Percentiles rank a stretch among this genome's conserved stretches.
These are phyloP conservation scores for Intubia oerlemansii DNA, from an alignment of 2,329 filamentous ascomycete species.

Conservation along the genomic window DNA sequence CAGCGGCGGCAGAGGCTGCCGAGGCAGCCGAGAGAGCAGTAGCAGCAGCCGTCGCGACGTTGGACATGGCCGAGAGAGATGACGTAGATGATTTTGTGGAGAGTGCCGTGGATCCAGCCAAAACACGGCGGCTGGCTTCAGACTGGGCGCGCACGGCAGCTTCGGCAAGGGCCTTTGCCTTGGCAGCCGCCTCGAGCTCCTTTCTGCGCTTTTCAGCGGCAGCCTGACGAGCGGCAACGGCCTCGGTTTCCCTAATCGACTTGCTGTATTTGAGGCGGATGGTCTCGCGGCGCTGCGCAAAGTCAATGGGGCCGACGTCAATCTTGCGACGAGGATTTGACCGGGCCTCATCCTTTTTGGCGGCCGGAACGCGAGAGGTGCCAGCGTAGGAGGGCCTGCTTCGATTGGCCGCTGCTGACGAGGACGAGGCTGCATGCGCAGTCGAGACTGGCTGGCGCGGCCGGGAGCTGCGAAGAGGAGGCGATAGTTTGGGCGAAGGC, in stretches of 20 bases:
- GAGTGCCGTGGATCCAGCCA: too few relatives aligned
- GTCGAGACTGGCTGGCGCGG: constrained; percentile 61
- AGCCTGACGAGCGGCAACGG: constrained; percentile 28
- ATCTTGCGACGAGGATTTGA: too few relatives aligned
- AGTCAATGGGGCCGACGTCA: constrained; percentile 57
- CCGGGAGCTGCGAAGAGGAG: constrained; percentile 58
- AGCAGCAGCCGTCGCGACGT: too few relatives aligned
- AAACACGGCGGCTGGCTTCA: too few relatives aligned
- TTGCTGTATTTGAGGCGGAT: constrained; percentile 75
- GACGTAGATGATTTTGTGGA: constrained; percentile 4
- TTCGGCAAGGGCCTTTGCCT: constrained; percentile 19
- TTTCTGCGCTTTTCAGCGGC: constrained; percentile 31
- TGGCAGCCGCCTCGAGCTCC: constrained; percentile 25
- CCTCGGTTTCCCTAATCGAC: constrained; percentile 56
- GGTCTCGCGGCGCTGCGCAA: constrained; percentile 58
- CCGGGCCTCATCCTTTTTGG: constrained; percentile 19
- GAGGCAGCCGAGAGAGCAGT: too few relatives aligned
- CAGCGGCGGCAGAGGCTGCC: too few relatives aligned
- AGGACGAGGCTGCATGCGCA: constrained; percentile 16
- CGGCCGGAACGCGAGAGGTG: constrained; percentile 9
- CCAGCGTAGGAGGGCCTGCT: constrained; percentile 2
- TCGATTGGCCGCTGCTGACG: constrained; percentile 3
- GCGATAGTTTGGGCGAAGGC: constrained; percentile 51
- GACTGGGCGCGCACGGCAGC: constrained; percentile 13
- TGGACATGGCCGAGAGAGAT: constrained; percentile 2